Percentiles rank a stretch among this genome's conserved stretches.
These are phyloP conservation scores for Neotropicomus parvogracilis DNA, from an alignment of 1,284 basidiomycete genomes.

Conservation along the genomic window DNA sequence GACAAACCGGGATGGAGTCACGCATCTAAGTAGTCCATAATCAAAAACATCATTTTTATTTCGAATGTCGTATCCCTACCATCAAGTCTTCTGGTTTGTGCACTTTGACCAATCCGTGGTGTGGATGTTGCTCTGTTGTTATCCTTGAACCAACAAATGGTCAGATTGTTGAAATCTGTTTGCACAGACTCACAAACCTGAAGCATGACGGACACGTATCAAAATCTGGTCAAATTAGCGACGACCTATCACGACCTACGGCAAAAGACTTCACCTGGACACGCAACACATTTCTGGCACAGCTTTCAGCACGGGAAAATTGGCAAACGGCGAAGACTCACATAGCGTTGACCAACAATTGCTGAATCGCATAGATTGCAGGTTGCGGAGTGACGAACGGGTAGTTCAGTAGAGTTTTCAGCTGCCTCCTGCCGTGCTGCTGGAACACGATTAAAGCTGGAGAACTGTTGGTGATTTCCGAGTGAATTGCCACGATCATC, in stretches of 20 bases:
- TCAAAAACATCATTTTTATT: background rate
- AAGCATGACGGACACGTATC: slow-evolving; percentile 75
- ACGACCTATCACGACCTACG: background rate
- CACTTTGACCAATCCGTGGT: slow-evolving; percentile 74
- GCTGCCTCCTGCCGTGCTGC: background rate
- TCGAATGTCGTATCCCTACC: slow-evolving; percentile 28
- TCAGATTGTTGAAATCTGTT: slow-evolving; percentile 2
- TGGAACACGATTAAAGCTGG: slow-evolving; percentile 5
- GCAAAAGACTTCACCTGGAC: slow-evolving; percentile 42
- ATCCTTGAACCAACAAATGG: slow-evolving; percentile 41
- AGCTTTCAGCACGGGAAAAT: slow-evolving; percentile 5
- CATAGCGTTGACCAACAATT: slow-evolving; percentile 66
- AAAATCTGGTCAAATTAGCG: slow-evolving; percentile 45
- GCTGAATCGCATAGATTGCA: slow-evolving; percentile 75
- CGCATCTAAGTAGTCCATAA: slow-evolving; percentile 25
- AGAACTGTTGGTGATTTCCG: slow-evolving; percentile 1
- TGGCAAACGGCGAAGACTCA: slow-evolving; percentile 37
- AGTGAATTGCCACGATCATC: slow-evolving; percentile 22
- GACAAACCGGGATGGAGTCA: slow-evolving; percentile 11
- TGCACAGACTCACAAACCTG: slow-evolving; percentile 36
- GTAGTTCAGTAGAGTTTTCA: slow-evolving; percentile 11
- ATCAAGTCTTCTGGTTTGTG: slow-evolving; percentile 54
- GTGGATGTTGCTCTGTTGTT: slow-evolving; percentile 68
- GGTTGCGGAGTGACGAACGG: slow-evolving; percentile 52
- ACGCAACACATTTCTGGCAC: slow-evolving; percentile 63